Base-by-base conservation (phyloP, 331 rosid genomes). In the Saraca asoca region DNA sequence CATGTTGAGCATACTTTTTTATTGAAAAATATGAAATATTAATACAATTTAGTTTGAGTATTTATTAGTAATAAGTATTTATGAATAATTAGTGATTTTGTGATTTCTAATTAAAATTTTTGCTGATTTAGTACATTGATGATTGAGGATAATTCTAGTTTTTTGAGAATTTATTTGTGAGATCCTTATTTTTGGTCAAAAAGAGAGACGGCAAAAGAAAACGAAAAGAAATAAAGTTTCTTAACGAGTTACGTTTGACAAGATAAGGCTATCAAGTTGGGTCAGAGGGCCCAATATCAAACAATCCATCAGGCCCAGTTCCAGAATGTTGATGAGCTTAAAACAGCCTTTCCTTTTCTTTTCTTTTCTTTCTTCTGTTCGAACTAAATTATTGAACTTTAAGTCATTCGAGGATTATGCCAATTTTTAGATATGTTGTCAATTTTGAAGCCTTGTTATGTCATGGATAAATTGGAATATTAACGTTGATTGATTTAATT, bases 261-360 rank as follows among this genome's bases (percentile, higher is more conserved):
- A 24, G 72, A 68, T 56, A 44, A n/a, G 44, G 17, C 2, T 11
- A 13, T 67, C 29, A 44, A 49, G 51, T 66, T 6, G 65, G 52
- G 53, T 68, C 10, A 24, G 64, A 44, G 78, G 75, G 71, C 73
- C 75, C 78, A 74, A 73, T 31, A 13, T 13, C 57, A 45, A 37
- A 74, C 61, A 69, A 70, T 37, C 71, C 72, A 55, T 51, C 46
- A 71, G 75, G 84, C 75, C 78, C 81, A 24, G 54, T 13, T 10
- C 52, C 5, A 42, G 31, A 24, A 24, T 24, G 41, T 72, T 54
- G 31, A 62, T 46, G 38, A 66, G 41, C 72, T 56, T 50, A 7
- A 76, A 48, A 62, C 13, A 5, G 50, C 56, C 19, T 62, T 75
- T 46, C 37, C 41, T 61, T 45, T 58, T 37, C 9, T 31, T 24